Base-by-base conservation (phyloP, 176 grass and related monocot species). In the Juncus inflexus region DNA sequence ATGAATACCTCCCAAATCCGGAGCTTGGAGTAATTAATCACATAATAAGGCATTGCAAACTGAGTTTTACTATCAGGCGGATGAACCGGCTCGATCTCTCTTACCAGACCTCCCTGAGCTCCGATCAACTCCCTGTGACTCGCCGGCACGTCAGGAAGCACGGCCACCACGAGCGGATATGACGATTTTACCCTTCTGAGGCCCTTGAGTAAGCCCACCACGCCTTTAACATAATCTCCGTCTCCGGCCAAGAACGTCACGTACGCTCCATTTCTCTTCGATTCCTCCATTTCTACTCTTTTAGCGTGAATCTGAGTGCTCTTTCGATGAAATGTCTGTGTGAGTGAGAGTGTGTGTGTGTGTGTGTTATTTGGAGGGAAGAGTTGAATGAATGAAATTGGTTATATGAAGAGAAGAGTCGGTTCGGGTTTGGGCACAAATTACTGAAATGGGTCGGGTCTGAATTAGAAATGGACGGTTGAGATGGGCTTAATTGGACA, bases 11-110 rank as follows among this genome's bases (percentile, higher is more conserved):
- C 86, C 90, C 90, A 95, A 70, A 95, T 95, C 1, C 90, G 81
- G 64, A 95, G 86, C 76, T 95, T 95, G 55, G 90, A 95, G 83
- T 95, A 95, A 78, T 95, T 95, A 75, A 95, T 83, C 19, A 95
- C 90, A 39, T 95, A 95, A 70, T 90, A 95, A 0, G 90, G 78
- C 90, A 90, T 95, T 58, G 90, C 86, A 60, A 87, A 95, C 65
- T 85, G 71, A 3, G 86, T 90, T 64, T 87, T 76, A 63, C 52
- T 90, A 53, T 84, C 72, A 0, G 86, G 91, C 6, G 91, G 91
- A 66, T 87, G 80, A 3, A 95, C 81, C 0, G 86, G 91, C 52
- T 69, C 39, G 64, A 95, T 87, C 76, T 95, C 69, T 6, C 91
- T 87, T 57, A 95, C 47, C n/a, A 83, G 0, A 69, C 91, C 90